Evolutionary conservation across 257 asterid genomes (phyloP), one percentile per base, ranked within the genome.

Genomic region (Fraxinus anomala): DNA sequence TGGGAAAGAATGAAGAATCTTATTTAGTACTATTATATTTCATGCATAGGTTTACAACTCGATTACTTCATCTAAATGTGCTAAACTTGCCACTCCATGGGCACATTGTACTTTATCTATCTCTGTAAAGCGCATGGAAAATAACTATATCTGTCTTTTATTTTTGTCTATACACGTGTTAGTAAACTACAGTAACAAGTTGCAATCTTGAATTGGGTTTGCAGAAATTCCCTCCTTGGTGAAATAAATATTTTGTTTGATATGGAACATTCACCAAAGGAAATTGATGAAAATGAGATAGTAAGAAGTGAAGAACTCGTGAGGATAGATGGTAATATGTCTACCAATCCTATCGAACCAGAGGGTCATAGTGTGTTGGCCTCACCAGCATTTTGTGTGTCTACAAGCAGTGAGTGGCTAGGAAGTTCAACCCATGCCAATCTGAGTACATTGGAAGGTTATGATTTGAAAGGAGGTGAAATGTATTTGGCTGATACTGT

Each of bases 211-310:
- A 40, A 40, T 10, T 40, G 37, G 14, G 1, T 36, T 3, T 77
- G 80, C 75, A 77, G 61, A 36, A 77, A 56, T 44, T 30, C 10
- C 66, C 40, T 47, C 28, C 2, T 24, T 7, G 65, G 72, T 51
- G 54, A 84, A 73, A 49, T 71, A 9, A 68, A 76, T 70, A 42
- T 56, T 74, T 40, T 12, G 40, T 49, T 11, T 11, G 31, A 14
- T 23, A 88, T 84, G 88, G 87, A 80, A 73, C 77, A 75, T 66
- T 61, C 47, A 47, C 33, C 59, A 12, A 73, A 81, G 70, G 68
- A 82, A 61, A 76, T n/a, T 61, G 75, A 49, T 31, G 79, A 66
- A 59, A 77, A 69, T 71, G 88, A 76, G 34, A 73, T 56, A 67
- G 63, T 44, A 44, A 61, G 9, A 9, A 71, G 63, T 24, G 83